Conservation (phyloP, 768 basidiomycete species). For the Calocera cornea region DNA sequence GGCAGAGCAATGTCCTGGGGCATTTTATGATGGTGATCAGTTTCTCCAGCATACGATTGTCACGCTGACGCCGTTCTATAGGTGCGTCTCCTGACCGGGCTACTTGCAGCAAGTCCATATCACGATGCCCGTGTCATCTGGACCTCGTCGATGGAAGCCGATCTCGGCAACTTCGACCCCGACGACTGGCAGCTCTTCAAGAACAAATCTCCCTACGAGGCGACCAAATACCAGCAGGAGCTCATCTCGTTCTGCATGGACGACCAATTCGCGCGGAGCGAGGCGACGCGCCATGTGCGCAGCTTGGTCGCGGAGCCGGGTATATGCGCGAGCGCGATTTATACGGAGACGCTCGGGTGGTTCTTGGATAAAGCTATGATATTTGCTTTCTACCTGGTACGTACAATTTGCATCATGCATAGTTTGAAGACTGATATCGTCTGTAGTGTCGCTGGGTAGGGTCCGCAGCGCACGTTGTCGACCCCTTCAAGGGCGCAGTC, state of each 20-base stretch:
- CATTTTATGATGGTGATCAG: constrained; percentile 57
- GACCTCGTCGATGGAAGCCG: constrained; percentile 60
- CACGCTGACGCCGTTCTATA: constrained; percentile 22
- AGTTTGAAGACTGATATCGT: background rate
- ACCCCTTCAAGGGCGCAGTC: background rate
- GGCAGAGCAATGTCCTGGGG: constrained; percentile 75
- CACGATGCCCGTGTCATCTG: constrained; percentile 54
- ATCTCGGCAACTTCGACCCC: background rate
- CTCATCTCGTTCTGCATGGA: background rate
- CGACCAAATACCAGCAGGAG: background rate
- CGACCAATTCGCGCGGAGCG: background rate
- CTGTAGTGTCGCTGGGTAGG: background rate
- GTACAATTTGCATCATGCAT: background rate
- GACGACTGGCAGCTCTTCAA: constrained; percentile 3
- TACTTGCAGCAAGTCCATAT: constrained; percentile 29
- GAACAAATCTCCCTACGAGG: background rate
- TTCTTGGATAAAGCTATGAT: background rate
- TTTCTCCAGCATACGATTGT: background rate
- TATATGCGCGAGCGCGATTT: background rate
- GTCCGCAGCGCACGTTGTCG: background rate
- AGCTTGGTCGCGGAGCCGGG: background rate
- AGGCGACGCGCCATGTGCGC: background rate
- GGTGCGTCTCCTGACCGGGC: constrained; percentile 48
- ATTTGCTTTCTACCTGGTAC: background rate
- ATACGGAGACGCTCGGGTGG: background rate